Base-by-base conservation (phyloP, 495 filamentous ascomycete genomes). In the Schizothecium vesticola region DNA sequence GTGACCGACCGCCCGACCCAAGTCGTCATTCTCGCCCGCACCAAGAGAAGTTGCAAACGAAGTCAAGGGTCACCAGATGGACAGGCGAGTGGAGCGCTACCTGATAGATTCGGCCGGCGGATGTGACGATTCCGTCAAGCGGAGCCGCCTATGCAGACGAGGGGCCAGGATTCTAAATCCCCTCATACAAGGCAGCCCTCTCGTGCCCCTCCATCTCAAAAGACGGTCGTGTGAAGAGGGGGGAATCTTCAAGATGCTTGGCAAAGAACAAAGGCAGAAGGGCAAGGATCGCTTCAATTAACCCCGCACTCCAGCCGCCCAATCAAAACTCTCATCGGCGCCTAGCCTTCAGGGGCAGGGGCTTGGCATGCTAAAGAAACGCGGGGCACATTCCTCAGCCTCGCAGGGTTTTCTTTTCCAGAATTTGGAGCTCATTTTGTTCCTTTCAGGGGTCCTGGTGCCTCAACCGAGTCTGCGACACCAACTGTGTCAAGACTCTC, bases 221-320 rank as follows among this genome's bases (percentile, higher is more conserved):
- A n/a, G 19, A n/a, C 6, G 19, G 43, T 51, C 19, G 43, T 51
- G n/a, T 51, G 43, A 28, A 25, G 23, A 61, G 24, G 59, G 22
- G 57, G 24, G 11, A 2, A 51, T 51, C 43, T 51, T 51, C 16
- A n/a, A 51, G 43, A 51, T 51, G 43, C 43, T 51, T 51, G 43
- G 43, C 43, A n/a, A 51, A 23, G 63, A 31, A n/a, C n/a, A 62
- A 65, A 69, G 67, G 67, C 67, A 33, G 56, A 36, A 22, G 13
- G 23, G 56, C 22, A 6, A 28, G 19, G 23, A 23, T 19, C 4
- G n/a, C 33, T n/a, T 6, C 43, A 51, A 22, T n/a, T 68, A 0
- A 63, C 69, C 65, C 69, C 69, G 64, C 61, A 62, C 36, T 62
- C 63, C 25, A 55, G 2, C 65, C 56, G 28, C 26, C 69, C 69